phyloP scores from a whole-genome alignment of 306 rosid species.

The Rosa rugosa region DNA sequence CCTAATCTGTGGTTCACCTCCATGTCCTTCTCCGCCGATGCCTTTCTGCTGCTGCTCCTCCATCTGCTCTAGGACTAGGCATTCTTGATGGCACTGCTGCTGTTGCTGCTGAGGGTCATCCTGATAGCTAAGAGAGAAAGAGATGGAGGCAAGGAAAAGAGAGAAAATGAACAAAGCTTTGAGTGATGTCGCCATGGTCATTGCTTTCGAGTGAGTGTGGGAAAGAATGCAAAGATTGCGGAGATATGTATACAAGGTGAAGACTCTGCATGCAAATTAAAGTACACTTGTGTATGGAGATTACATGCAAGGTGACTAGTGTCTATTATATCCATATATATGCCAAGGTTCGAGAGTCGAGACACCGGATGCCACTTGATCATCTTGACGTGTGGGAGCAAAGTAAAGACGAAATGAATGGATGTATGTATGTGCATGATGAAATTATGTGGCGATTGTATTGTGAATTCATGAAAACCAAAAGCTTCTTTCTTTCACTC shows the following conservation, averaged over 20 bases:
- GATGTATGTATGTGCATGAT: not conserved
- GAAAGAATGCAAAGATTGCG: not conserved
- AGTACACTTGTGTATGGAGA: not conserved
- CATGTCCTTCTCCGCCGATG: not conserved
- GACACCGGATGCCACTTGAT: not conserved
- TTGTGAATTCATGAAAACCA: not conserved
- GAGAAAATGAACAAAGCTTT: conserved; percentile 13
- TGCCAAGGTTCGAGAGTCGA: not conserved
- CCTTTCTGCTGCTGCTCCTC: not conserved
- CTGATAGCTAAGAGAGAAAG: not conserved
- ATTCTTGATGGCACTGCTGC: too few species aligned
- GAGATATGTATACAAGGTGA: not conserved
- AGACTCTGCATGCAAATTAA: not conserved
- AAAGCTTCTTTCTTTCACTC: too few species aligned
- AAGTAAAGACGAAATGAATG: not conserved
- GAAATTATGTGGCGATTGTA: not conserved
- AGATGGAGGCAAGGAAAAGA: conserved; percentile 23
- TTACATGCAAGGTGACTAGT: conserved; percentile 41
- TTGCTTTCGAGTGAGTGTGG: not conserved
- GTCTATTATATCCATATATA: conserved; percentile 6
- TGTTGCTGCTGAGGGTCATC: not conserved
- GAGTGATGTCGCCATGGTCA: conserved; percentile 15
- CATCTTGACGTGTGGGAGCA: conserved; percentile 11
- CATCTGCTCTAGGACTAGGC: not conserved
- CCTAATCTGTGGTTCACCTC: not conserved